phyloP scores from a whole-genome alignment of 1,139 yeast genomes.

The Yamadazyma spencermartinsiae region DNA sequence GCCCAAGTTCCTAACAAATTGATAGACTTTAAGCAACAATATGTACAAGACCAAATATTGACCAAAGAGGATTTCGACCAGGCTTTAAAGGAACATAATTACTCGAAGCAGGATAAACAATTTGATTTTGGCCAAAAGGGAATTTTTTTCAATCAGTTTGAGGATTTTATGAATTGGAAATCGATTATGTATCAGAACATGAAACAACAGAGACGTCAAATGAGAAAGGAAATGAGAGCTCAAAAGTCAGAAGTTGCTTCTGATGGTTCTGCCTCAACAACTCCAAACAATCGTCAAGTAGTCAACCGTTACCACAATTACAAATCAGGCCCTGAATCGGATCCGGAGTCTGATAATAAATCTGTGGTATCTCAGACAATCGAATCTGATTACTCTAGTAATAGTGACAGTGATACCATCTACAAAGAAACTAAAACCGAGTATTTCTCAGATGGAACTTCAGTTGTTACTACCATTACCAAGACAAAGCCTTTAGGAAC shows the following conservation, averaged over 20 bases:
- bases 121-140: conserved; percentile 45
- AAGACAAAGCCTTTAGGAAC: conserved; percentile 40
- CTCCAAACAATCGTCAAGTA: neutral
- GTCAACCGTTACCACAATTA: neutral
- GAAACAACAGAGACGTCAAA: conserved; percentile 24
- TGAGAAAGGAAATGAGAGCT: conserved; percentile 5
- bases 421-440: conserved; percentile 52
- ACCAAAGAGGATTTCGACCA: conserved; percentile 51
- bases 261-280: conserved; percentile 1
- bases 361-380: conserved; percentile 52
- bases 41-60: conserved; percentile 32
- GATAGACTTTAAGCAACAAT: conserved; percentile 29
- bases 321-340: conserved; percentile 12
- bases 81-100: conserved; percentile 19
- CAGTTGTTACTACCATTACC: conserved; percentile 36
- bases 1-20: conserved; percentile 40
- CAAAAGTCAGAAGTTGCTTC: conserved; percentile 7
- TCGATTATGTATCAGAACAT: conserved; percentile 50
- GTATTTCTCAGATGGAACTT: conserved; percentile 68
- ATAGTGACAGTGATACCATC: conserved; percentile 55
- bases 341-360: conserved; percentile 15
- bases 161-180: conserved; percentile 69
- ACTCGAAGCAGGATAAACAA: conserved; percentile 14
- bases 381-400: conserved; percentile 44
- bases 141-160: conserved; percentile 56